A percentile compares a stretch with the other conserved stretches of the same genome.
phyloP scores from a whole-genome alignment of 768 basidiomycete species.

The Lactifluus subvellereus region DNA sequence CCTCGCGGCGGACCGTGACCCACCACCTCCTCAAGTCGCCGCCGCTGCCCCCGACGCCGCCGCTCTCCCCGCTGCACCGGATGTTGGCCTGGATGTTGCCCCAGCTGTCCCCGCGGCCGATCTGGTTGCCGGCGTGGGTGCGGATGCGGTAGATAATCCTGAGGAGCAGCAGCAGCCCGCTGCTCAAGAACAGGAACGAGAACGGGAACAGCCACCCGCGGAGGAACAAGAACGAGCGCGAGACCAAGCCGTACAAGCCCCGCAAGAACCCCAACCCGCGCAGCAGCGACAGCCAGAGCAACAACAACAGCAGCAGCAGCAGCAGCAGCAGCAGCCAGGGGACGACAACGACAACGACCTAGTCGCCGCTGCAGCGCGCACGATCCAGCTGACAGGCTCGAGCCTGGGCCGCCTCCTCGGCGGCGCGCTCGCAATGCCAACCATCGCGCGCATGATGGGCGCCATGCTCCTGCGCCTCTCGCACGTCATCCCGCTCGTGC shows the following conservation, averaged over 20 bases:
- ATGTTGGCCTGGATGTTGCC: background rate
- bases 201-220: background rate
- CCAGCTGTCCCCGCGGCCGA: background rate
- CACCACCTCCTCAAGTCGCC: background rate
- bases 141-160: background rate
- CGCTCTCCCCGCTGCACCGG: background rate
- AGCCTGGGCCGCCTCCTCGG: constrained; percentile 63
- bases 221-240: background rate
- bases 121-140: background rate
- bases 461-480: constrained; percentile 51
- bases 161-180: background rate
- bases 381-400: constrained; percentile 50
- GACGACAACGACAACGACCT: constrained; percentile 24
- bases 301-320: background rate
- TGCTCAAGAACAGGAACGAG: constrained; percentile 6
- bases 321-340: background rate
- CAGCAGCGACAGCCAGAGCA: background rate
- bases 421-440: constrained; percentile 63
- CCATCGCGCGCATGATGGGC: constrained; percentile 63
- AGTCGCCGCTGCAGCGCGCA: constrained; percentile 51
- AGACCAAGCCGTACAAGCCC: background rate
- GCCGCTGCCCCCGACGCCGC: background rate
- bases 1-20: background rate
- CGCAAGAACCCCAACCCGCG: background rate
- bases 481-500: constrained; percentile 34